phyloP scores from a whole-genome alignment of 805 yeast genomes.

The Saccharomycopsis oosterbeekiorum region DNA sequence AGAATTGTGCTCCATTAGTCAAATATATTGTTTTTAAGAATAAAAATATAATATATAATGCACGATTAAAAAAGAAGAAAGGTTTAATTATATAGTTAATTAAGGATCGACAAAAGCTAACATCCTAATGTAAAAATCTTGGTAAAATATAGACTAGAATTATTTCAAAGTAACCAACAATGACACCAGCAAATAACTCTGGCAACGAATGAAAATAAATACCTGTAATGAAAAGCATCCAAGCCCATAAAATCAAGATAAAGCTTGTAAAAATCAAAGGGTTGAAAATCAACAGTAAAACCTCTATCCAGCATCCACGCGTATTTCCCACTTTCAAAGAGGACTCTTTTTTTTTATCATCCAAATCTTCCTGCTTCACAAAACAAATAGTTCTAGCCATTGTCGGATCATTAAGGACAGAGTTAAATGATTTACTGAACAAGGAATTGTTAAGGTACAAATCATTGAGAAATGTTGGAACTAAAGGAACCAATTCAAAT shows the following conservation, averaged over 20 bases:
- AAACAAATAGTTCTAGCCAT: not conserved
- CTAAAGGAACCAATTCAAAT: conserved; percentile 46
- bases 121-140: not conserved
- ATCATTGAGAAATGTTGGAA: conserved; percentile 25
- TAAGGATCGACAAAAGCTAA: not conserved
- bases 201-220: conserved; percentile 65
- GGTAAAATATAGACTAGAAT: conserved; percentile 5
- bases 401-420: not conserved
- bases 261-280: conserved; percentile 25
- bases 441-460: conserved; percentile 20
- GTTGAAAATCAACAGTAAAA: conserved; percentile 9
- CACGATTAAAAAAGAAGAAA: no score
- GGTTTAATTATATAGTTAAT: not conserved
- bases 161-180: conserved; percentile 16
- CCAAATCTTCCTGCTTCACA: not conserved
- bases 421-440: conserved; percentile 3
- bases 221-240: conserved; percentile 80
- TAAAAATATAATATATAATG: no score
- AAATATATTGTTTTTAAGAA: not conserved
- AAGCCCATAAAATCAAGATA: conserved; percentile 55
- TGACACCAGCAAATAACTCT: conserved; percentile 12
- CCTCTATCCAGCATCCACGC: not conserved
- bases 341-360: conserved; percentile 6
- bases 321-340: conserved; percentile 6
- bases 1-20: not conserved